These are phyloP conservation scores for Melanogaster broomeanus DNA, from an alignment of 768 basidiomycete species.

Conservation along the genomic window DNA sequence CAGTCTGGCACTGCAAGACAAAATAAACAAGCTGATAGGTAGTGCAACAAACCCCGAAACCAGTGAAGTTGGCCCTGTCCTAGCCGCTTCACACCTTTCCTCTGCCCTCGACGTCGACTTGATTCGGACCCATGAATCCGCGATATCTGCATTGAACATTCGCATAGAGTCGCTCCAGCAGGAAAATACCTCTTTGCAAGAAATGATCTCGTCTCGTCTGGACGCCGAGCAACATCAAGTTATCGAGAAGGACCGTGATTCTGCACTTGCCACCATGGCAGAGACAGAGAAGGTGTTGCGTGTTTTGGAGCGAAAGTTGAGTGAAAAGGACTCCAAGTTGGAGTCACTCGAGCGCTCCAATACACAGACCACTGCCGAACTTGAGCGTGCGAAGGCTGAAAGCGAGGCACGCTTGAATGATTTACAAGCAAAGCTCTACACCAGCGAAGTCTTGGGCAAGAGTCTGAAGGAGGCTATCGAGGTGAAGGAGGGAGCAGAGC, in stretches of 20 bases:
- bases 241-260: constrained; percentile 48
- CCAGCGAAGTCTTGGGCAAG: constrained; percentile 43
- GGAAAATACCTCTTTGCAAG: constrained; percentile 65
- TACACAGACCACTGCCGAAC: constrained; percentile 37
- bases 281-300: constrained; percentile 47
- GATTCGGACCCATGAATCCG: constrained; percentile 14
- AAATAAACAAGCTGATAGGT: constrained; percentile 46
- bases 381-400: constrained; percentile 50
- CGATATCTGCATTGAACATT: constrained; percentile 22
- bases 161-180: constrained; percentile 65
- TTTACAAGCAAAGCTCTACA: constrained; percentile 45
- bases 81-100: constrained; percentile 37
- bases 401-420: constrained; percentile 44
- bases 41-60: constrained; percentile 22
- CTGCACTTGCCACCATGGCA: constrained; percentile 38
- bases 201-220: constrained; percentile 24
- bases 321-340: constrained; percentile 45
- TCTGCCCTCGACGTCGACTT: constrained; percentile 34
- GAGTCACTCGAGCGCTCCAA: constrained; percentile 49
- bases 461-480: constrained; percentile 55
- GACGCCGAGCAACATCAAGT: constrained; percentile 25
- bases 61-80: constrained; percentile 12
- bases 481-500: constrained; percentile 50
- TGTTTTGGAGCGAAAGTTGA: constrained; percentile 41
- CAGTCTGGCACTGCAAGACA: constrained; percentile 47